Percentiles rank a stretch among this genome's conserved stretches.
These are phyloP conservation scores for Skeletonema marinoi DNA, from an alignment of 108 stramenopile species.

Conservation along the genomic window DNA sequence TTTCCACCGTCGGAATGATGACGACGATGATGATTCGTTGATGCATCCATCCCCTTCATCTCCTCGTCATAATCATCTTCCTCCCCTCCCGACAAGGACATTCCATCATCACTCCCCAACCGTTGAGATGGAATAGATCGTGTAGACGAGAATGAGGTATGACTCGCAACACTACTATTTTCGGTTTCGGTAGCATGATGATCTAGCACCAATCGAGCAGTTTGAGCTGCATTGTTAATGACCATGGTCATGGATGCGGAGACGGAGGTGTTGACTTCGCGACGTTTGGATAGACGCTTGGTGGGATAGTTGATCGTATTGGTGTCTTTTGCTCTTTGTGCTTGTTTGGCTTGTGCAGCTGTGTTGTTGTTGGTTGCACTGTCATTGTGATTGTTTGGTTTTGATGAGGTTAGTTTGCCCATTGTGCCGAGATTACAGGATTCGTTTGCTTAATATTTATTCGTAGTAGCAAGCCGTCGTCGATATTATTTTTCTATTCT, in stretches of 20 bases:
- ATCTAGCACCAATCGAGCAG: conserved; percentile 31
- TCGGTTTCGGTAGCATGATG: conserved; percentile 1
- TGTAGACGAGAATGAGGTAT: not conserved
- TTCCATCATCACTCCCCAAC: not conserved
- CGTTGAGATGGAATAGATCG: not conserved
- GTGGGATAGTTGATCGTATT: not conserved
- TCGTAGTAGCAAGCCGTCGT: not conserved
- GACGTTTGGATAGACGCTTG: not conserved
- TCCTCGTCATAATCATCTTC: conserved; percentile 4
- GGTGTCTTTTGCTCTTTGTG: not conserved
- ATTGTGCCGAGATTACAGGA: not conserved
- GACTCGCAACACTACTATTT: conserved; percentile 2
- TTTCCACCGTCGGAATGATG: not conserved
- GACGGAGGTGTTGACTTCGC: not conserved
- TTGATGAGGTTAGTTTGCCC: not conserved
- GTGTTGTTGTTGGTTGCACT: not conserved
- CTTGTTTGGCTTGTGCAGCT: not conserved
- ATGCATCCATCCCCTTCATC: not conserved
- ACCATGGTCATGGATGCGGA: conserved; percentile 20
- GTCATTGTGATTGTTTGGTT: not conserved
- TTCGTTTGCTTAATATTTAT: not conserved
- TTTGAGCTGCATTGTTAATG: conserved; percentile 28
- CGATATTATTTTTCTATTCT: not conserved
- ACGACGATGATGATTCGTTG: not conserved
- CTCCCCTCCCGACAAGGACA: conserved; percentile 3